Evolutionary conservation across 2,329 filamentous ascomycete species (phyloP), one percentile per base, ranked within the genome.

Genomic region (Arthroderma uncinatum): DNA sequence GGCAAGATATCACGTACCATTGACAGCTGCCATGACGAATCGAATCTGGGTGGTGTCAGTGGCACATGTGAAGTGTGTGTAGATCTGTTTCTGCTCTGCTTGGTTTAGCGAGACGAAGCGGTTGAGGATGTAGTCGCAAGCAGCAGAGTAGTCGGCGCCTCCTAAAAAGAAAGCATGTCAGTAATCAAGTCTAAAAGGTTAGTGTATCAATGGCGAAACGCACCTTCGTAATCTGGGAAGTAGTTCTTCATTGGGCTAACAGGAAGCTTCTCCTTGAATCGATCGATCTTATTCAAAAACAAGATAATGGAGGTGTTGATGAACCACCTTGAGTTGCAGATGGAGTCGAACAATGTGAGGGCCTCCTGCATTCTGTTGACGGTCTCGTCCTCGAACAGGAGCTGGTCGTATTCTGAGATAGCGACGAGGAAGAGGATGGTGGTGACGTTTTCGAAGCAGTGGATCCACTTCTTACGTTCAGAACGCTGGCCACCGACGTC

Each of bases 11-110:
- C 85, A 69, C 85, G 68, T 81, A 95, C 91, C 91, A 77, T 98
- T 98, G 70, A 98, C 93, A 65, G 93, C 93, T 61, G 92, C 91
- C 93, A 98, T 98, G 76, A 98, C 93, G 79, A 98, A 97, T 70
- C 93, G 86, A 68, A 98, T 98, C 75, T 98, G 93, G 68, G 93
- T 96, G 33, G 93, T 98, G 71, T 98, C 93, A 53, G 93, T 98
- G 60, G 93, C 93, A 73, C 93, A 97, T 54, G 93, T 98, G 77
- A 98, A 98, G 76, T 97, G 93, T 59, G 93, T 98, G 80, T 98
- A 98, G 73, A 98, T 97, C 74, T 98, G 93, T 81, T 98, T 98
- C 57, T 90, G 95, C 79, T 97, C 93, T 73, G 96, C 92, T 76
- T 97, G 93, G 78, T 98, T 98, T 71, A 98, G 79, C 71, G 88